Evolutionary conservation across 768 basidiomycete species (phyloP), one percentile per base, ranked within the genome.

Genomic region (Collybia sp.): DNA sequence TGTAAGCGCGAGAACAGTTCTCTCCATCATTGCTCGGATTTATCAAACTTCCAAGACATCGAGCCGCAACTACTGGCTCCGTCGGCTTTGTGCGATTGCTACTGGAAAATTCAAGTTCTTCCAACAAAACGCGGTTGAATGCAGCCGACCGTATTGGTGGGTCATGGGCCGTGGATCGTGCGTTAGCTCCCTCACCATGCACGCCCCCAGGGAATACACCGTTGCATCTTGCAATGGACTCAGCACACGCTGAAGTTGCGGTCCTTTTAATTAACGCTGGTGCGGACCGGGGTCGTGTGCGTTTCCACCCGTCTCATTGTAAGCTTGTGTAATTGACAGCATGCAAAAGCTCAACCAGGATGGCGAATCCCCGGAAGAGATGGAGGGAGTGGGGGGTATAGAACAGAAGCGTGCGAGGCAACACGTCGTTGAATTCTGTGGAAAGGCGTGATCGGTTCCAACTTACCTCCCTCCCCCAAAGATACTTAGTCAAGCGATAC

Each of bases 171-270:
- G 25, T 25, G 25, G 25, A 25, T 8, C 3, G 25, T 3, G 25
- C 25, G 8, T 25, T 25, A 8, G 25, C 25, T 25, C 25, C 8
- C 25, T 25, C 25, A 25, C 8, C 25, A 25, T 25, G 25, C 25
- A 25, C 10, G 3, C 10, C 46, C 44, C 44, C 58, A 89, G 94
- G 95, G 42, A 96, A 97, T 59, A 97, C 96, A 1, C 93, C 96
- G 2, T 70, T 99, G 32, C 96, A 99, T 73, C 80, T 99, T 30
- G 94, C 95, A 13, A 88, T 99, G 85, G 95, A 99, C 57, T 93
- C 89, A 44, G 95, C 85, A 13, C 89, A 97, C 59, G 95, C 90
- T 12, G 85, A 92, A 60, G 88, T 83, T 12, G 95, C 95, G 9
- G 88, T 93, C 2, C 63, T 88, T 42, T 75, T 99, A 42, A 95